Evolutionary conservation across 176 grass and related monocot genomes (phyloP).

Genomic region (Pontederia paniculata): DNA sequence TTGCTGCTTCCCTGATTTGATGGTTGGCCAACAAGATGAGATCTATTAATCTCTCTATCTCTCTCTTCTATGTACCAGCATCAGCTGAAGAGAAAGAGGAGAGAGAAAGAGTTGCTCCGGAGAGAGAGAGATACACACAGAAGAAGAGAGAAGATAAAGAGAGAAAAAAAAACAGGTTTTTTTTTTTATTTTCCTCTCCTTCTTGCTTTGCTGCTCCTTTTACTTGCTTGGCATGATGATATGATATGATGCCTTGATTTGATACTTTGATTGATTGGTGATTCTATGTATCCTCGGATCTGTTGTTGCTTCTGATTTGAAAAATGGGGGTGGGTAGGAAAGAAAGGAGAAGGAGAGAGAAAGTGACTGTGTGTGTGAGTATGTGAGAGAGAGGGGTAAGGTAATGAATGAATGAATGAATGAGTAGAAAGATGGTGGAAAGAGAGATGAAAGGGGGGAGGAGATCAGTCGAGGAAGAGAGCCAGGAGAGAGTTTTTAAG

Average conservation of each 20-base stretch:
- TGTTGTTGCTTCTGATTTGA: constrained; percentile 55
- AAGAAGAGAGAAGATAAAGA: no score
- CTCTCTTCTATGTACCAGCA: no score
- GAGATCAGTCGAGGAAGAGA: no score
- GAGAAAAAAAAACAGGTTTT: no score
- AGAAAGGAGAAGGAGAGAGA: not conserved
- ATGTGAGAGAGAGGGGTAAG: no score
- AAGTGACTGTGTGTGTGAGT: not conserved
- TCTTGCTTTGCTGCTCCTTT: not conserved
- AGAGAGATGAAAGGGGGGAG: not conserved
- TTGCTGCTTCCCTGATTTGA: constrained; percentile 11
- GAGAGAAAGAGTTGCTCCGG: no score
- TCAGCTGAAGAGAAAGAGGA: no score
- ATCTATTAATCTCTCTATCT: no score
- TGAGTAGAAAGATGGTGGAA: no score
- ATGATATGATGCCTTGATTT: constrained; percentile 53
- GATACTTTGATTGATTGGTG: constrained; percentile 73
- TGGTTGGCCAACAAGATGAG: constrained; percentile 18
- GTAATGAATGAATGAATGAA: not conserved
- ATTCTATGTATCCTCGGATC: constrained; percentile 79
- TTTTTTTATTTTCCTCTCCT: no score
- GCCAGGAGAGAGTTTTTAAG: not conserved
- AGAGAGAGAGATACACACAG: not conserved
- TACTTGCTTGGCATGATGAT: constrained; percentile 32
- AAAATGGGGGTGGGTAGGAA: constrained; percentile 10